phyloP scores from a whole-genome alignment of 257 asterid genomes.

The Lantana camara region DNA sequence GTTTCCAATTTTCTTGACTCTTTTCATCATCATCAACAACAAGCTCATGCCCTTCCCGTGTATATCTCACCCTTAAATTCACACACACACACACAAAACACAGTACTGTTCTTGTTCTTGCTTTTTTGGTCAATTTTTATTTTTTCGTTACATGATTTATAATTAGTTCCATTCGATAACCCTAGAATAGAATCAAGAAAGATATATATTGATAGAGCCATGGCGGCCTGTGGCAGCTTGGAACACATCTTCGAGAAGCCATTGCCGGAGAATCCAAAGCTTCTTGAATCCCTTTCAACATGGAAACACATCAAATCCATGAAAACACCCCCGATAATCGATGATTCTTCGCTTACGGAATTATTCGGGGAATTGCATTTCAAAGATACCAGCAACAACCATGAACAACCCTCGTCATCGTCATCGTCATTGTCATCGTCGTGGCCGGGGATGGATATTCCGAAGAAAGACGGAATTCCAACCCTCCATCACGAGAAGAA shows the following conservation, averaged over 20 bases:
- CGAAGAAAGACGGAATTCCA: slow-evolving; percentile 7
- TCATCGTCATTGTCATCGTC: neutral
- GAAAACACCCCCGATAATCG: slow-evolving; percentile 23
- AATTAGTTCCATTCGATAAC: neutral
- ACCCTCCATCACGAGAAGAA: slow-evolving; percentile 21
- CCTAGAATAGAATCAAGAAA: neutral
- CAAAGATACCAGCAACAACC: slow-evolving; percentile 36
- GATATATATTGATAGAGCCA: slow-evolving; percentile 21
- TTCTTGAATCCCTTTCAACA: slow-evolving; percentile 67
- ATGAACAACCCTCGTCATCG: slow-evolving; percentile 7
- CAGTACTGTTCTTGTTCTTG: neutral
- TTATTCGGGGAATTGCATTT: slow-evolving; percentile 72
- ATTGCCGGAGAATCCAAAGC: slow-evolving; percentile 56
- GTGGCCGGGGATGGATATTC: slow-evolving; percentile 2
- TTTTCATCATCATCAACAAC: slow-evolving; percentile 38
- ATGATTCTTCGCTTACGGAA: slow-evolving; percentile 55
- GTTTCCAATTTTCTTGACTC: slow-evolving; percentile 48
- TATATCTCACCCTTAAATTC: slow-evolving; percentile 26
- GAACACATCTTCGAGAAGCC: slow-evolving; percentile 78
- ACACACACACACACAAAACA: slow-evolving; percentile 19
- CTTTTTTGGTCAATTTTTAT: neutral
- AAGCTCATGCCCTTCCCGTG: slow-evolving; percentile 45
- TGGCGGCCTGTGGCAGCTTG: slow-evolving; percentile 86
- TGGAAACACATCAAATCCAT: slow-evolving; percentile 62
- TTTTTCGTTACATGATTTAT: neutral